phyloP scores from a whole-genome alignment of 495 filamentous ascomycete genomes.

The Rhypophila decipiens region DNA sequence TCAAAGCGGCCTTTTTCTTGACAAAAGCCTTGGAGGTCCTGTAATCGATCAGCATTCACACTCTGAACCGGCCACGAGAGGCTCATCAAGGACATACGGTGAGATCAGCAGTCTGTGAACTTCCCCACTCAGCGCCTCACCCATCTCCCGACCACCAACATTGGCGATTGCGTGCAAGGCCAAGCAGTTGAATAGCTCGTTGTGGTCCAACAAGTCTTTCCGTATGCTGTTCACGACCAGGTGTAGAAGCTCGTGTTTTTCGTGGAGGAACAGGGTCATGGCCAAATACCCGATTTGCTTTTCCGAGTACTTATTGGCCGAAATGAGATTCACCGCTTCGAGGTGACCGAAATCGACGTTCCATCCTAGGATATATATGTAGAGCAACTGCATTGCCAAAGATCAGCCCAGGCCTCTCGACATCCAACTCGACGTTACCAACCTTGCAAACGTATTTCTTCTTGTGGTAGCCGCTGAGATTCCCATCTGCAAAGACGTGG shows the following conservation, averaged over 20 bases:
- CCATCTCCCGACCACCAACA: conserved; percentile 94
- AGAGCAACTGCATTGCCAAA: conserved; percentile 59
- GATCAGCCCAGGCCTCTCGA: conserved; percentile 2
- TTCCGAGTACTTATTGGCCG: conserved; percentile 94
- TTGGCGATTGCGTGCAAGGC: conserved; percentile 99
- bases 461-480: conserved; percentile 91
- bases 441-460: conserved; percentile 99
- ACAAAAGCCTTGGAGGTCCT: conserved; percentile 97
- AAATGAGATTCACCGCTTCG: conserved; percentile 96
- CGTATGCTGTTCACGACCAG: conserved; percentile 97
- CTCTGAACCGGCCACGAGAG: too few relatives aligned
- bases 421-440: neutral
- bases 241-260: conserved; percentile 92
- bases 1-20: conserved; percentile 98
- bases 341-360: conserved; percentile 99
- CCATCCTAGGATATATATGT: conserved; percentile 99
- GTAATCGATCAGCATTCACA: conserved; percentile 11
- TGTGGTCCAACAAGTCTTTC: conserved; percentile 89
- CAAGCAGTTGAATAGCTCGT: conserved; percentile 95
- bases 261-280: conserved; percentile 94
- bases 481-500: conserved; percentile 55
- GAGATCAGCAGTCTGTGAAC: conserved; percentile 94
- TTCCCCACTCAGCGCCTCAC: conserved; percentile 85
- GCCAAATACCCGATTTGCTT: conserved; percentile 99
- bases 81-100: conserved; percentile 69